phyloP scores from a whole-genome alignment of 192 early-diverging fungal genomes.

The Linnemannia hyalina region DNA sequence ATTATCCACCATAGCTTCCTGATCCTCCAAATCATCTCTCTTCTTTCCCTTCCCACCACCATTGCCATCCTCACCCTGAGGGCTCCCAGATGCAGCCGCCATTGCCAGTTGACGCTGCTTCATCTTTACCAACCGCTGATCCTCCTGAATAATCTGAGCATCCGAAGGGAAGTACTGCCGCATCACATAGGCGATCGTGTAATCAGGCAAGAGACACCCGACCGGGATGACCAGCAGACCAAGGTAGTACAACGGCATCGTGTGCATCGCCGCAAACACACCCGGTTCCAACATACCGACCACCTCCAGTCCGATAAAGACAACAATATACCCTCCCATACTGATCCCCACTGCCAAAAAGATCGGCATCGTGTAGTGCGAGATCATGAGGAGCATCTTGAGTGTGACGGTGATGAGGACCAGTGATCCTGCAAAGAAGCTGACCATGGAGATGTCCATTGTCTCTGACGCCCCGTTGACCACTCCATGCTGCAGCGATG shows the following conservation, averaged over 20 bases:
- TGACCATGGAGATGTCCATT: constrained; percentile 37
- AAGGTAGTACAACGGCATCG: constrained; percentile 47
- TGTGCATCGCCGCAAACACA: constrained; percentile 32
- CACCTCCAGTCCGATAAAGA: constrained; percentile 43
- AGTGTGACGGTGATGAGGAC: constrained; percentile 53
- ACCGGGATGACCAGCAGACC: constrained; percentile 44
- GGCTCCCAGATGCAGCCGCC: not conserved
- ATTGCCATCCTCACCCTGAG: constrained; percentile 22
- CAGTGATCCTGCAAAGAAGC: constrained; percentile 47
- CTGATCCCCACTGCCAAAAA: constrained; percentile 33
- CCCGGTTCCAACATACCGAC: constrained; percentile 34
- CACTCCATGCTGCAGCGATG: constrained; percentile 27
- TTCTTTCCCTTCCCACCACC: not conserved
- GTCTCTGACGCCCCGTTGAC: constrained; percentile 12
- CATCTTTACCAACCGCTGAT: constrained; percentile 35
- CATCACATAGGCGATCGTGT: constrained; percentile 20
- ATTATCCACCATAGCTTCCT: constrained; percentile 44
- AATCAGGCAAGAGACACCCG: constrained; percentile 49
- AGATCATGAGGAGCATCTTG: constrained; percentile 54
- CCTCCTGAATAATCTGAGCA: constrained; percentile 54
- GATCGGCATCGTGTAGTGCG: constrained; percentile 46
- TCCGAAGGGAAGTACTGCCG: constrained; percentile 50
- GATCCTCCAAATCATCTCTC: constrained; percentile 28
- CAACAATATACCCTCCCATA: constrained; percentile 42
- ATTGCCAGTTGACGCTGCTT: not conserved